A percentile compares a stretch with the other conserved stretches of the same genome.
Evolutionary conservation across 805 yeast species (phyloP).

Genomic region (Sugiyamaella americana): DNA sequence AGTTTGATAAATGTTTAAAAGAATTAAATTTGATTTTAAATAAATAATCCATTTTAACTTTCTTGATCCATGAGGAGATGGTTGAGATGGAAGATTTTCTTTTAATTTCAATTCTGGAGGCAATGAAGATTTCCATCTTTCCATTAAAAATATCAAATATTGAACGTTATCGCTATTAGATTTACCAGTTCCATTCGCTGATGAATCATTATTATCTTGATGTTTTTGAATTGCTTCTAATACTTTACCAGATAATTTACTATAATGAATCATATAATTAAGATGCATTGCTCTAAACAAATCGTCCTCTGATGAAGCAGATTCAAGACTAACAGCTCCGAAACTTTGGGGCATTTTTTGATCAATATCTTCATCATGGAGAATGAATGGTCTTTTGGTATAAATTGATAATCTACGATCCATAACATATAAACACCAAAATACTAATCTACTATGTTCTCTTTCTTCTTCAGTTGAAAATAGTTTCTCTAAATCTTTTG

Average conservation of each 20-base stretch:
- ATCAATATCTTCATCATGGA: slow-evolving; percentile 23
- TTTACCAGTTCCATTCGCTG: slow-evolving; percentile 8
- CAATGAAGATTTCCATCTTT: slow-evolving; percentile 18
- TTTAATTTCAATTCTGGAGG: slow-evolving; percentile 15
- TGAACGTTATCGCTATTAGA: slow-evolving; percentile 14
- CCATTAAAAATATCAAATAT: slow-evolving; percentile 13
- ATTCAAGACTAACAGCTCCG: slow-evolving; percentile 2
- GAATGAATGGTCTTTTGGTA: slow-evolving; percentile 20
- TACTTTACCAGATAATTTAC: slow-evolving; percentile 17
- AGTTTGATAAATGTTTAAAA: slow-evolving; percentile 19
- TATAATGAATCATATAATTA: slow-evolving; percentile 21
- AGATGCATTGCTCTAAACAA: slow-evolving; percentile 18
- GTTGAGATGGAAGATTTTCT: slow-evolving; percentile 6
- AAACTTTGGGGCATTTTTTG: slow-evolving; percentile 15
- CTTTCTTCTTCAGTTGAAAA: slow-evolving; percentile 14
- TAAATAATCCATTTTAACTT: slow-evolving; percentile 13
- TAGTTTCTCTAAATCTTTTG: slow-evolving; percentile 12
- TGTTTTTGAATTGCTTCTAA: slow-evolving; percentile 1
- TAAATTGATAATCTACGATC: slow-evolving; percentile 23
- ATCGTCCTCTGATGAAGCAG: slow-evolving; percentile 16
- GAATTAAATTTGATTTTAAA: slow-evolving; percentile 12
- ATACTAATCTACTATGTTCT: slow-evolving; percentile 19
- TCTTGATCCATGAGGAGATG: slow-evolving; percentile 9
- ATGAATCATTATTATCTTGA: not conserved
- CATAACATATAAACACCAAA: slow-evolving; percentile 25